Evolutionary conservation across 2,329 filamentous ascomycete species (phyloP), one percentile per base, ranked within the genome.

Genomic region (Fusarium floridanum): DNA sequence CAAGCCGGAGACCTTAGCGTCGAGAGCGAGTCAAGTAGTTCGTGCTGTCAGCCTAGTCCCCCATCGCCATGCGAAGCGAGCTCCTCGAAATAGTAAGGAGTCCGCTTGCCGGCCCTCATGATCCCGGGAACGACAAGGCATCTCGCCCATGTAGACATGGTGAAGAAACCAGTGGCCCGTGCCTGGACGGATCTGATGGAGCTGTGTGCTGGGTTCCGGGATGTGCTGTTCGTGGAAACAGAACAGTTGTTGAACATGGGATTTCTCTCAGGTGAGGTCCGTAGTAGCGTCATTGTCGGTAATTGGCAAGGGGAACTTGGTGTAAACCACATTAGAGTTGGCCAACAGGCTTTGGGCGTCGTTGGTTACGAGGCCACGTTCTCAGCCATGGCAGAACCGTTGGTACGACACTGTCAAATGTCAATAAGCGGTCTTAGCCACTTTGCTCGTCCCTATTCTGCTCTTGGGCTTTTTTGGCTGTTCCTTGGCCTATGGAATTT

Each of bases 141-240:
- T 29, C 34, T 56, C 24, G 53, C 24, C 24, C 20, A 12, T 34
- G 32, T 34, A 34, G 36, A 39, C 24, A 32, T 61, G 62, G 27
- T 27, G 41, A 60, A 55, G 60, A 75, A 67, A 75, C 68, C 59
- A 41, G 43, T 75, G 72, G 69, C 45, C 72, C 66, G 72, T 75
- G 72, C 72, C 60, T 67, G 22, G 29, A 27, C 48, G 37, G 37
- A 48, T 60, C 62, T 61, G 24, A 61, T 6, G 11, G 27, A 59
- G 45, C 61, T 57, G 17, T 41, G 43, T 63, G 53, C 48, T 60
- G 45, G 37, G 43, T 57, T 43, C 39, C 59, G 53, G 45, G 17
- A 36, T 61, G 34, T 64, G 48, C 48, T 57, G 14, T 34, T 27
- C 20, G 14, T 22, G n/a, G 41, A 41, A 43, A 41, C 43, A 34